A percentile compares a stretch with the other conserved stretches of the same genome.
phyloP scores from a whole-genome alignment of 176 grass and related monocot species.

The Oryza meyeriana region DNA sequence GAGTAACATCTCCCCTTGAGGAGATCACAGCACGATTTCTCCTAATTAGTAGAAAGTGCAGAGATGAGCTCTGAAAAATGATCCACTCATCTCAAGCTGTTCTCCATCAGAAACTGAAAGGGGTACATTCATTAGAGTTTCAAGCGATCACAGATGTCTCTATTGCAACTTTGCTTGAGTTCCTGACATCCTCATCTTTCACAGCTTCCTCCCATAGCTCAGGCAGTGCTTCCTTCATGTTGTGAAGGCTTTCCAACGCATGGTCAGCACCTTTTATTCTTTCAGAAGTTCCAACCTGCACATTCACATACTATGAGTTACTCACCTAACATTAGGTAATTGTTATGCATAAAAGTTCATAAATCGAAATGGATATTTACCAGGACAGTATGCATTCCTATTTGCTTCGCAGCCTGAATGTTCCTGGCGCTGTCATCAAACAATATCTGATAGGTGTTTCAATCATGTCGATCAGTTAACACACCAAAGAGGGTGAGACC shows the following conservation, averaged over 20 bases:
- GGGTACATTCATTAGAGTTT: background rate
- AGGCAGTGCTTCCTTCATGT: constrained; percentile 79
- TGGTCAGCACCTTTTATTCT: constrained; percentile 80
- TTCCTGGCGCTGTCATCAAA: constrained; percentile 83
- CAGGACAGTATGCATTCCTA: constrained; percentile 65
- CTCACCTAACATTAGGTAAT: background rate
- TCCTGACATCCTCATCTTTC: constrained; percentile 65
- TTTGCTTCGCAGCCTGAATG: constrained; percentile 70
- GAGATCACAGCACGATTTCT: background rate
- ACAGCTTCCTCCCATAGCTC: constrained; percentile 79
- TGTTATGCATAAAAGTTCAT: background rate
- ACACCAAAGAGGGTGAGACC: background rate
- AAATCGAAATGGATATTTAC: constrained; percentile 15
- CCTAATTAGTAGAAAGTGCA: constrained; percentile 23
- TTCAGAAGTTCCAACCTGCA: constrained; percentile 71
- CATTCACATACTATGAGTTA: background rate
- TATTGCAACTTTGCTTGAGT: constrained; percentile 56
- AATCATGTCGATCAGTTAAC: background rate
- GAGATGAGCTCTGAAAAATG: background rate
- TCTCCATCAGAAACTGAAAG: background rate
- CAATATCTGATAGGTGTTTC: constrained; percentile 57
- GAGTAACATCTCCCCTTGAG: background rate
- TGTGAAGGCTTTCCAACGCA: constrained; percentile 79
- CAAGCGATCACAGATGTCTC: constrained; percentile 76
- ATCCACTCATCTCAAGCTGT: background rate